Evolutionary conservation across 2,329 filamentous ascomycete genomes (phyloP).

Genomic region (Trichoderma arundinaceum): DNA sequence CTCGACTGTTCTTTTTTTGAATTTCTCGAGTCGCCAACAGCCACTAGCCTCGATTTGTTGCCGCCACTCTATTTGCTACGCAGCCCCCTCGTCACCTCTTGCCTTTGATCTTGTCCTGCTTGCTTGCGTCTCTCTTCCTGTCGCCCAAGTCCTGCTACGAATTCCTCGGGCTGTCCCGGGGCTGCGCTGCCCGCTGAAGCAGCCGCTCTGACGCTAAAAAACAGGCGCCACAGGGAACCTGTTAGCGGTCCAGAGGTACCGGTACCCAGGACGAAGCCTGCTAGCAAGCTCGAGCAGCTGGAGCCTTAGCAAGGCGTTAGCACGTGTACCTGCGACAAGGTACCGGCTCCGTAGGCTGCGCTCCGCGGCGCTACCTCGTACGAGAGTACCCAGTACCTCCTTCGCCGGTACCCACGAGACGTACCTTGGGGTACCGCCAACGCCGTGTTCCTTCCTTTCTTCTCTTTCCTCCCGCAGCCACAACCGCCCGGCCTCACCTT

Average conservation of each 20-base stretch:
- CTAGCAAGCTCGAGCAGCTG: slow-evolving; percentile 8
- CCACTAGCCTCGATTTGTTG: slow-evolving; percentile 24
- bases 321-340: slow-evolving; percentile 13
- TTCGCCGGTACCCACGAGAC: background rate
- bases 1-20: background rate
- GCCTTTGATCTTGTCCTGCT: background rate
- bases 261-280: background rate
- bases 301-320: slow-evolving; percentile 14
- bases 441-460: slow-evolving; percentile 19
- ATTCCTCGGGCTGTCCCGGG: slow-evolving; percentile 12
- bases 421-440: slow-evolving; percentile 10
- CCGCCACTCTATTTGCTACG: slow-evolving; percentile 28
- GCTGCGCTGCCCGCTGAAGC: slow-evolving; percentile 13
- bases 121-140: background rate
- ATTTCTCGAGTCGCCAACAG: background rate
- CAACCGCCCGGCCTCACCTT: slow-evolving; percentile 27
- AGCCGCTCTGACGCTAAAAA: slow-evolving; percentile 9
- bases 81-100: background rate
- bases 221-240: slow-evolving; percentile 8
- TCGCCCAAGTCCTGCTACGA: slow-evolving; percentile 18
- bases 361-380: background rate
- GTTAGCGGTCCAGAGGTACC: background rate
- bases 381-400: background rate
- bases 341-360: background rate
- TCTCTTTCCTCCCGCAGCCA: slow-evolving; percentile 28